These are phyloP conservation scores for Crotalaria pallida DNA, from an alignment of 306 rosid species.

Conservation along the genomic window DNA sequence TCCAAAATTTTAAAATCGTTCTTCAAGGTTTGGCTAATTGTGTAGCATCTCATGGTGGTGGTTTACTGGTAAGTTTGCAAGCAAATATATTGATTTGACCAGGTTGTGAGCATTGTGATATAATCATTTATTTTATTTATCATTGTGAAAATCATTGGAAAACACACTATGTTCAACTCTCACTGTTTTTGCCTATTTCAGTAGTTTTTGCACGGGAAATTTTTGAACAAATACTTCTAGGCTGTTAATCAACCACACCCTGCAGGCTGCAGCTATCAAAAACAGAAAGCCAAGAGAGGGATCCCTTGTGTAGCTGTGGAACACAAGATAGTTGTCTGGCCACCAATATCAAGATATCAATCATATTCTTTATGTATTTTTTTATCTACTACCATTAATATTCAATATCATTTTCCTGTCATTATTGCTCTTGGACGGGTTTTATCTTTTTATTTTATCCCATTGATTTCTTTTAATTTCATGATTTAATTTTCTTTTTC, in stretches of 20 bases:
- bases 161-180: not conserved
- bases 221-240: not conserved
- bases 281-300: no score
- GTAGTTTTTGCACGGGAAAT: not conserved
- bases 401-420: no score
- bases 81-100: not conserved
- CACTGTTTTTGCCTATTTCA: not conserved
- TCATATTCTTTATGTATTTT: no score
- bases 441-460: no score
- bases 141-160: not conserved
- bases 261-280: not conserved
- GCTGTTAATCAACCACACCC: not conserved
- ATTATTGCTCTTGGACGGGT: no score
- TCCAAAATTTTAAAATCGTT: conserved; percentile 32
- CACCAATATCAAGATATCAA: no score
- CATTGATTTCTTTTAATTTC: no score
- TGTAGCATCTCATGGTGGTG: conserved; percentile 43
- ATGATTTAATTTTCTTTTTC: no score
- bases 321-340: no score
- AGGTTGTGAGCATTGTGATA: not conserved
- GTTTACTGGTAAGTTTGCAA: conserved; percentile 45
- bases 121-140: not conserved
- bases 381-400: no score
- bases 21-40: conserved; percentile 79
- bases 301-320: no score